Base-by-base conservation (phyloP, 495 filamentous ascomycete genomes). In the Aspergillus nidulans region DNA sequence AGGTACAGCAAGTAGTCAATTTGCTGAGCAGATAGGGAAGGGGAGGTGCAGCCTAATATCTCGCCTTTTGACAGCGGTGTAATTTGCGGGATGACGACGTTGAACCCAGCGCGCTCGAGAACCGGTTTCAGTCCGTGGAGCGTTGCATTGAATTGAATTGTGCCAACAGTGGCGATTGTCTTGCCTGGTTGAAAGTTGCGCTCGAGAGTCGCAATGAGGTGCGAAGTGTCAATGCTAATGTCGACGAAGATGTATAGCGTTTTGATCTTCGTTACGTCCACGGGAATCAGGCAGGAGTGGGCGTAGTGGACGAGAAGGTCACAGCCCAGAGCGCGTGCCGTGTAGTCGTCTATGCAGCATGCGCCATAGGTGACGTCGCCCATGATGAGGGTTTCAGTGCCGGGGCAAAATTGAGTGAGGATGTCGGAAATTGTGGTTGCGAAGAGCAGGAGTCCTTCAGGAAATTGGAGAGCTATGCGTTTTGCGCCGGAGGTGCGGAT, bases 281-380 rank as follows among this genome's bases (percentile, higher is more conserved):
- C 91, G 0, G 94, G 95, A 59, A 99, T 95, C 12, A 99, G 78
- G 61, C 94, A 99, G 67, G 86, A 91, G 69, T 99, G 94, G 0
- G 94, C 94, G 65, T 99, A 99, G 70, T 99, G 94, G 1, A 99
- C 90, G 5, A 99, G 78, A 3, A 99, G 74, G 66, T 99, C 94
- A 63, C 94, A 99, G 1, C 89, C 95, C 23, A 99, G 80, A 0
- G 94, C 94, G 18, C 94, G 82, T 0, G 94, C 94, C 0, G 94
- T 97, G 72, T 92, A 99, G 73, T 99, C 94, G 66, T 99, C 94
- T 57, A 99, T 97, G 65, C 94, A 99, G 76, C 94, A 99, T 2
- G 94, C 94, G 43, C 94, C 94, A 72, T 99, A 99, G 0, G 94
- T 99, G 23, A 99, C 94, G 61, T 99, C 94, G 47, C 95, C 94